Evolutionary conservation across 352 stramenopile genomes (phyloP), one percentile per base, ranked within the genome.

Genomic region (Globisporangium megalacanthum): DNA sequence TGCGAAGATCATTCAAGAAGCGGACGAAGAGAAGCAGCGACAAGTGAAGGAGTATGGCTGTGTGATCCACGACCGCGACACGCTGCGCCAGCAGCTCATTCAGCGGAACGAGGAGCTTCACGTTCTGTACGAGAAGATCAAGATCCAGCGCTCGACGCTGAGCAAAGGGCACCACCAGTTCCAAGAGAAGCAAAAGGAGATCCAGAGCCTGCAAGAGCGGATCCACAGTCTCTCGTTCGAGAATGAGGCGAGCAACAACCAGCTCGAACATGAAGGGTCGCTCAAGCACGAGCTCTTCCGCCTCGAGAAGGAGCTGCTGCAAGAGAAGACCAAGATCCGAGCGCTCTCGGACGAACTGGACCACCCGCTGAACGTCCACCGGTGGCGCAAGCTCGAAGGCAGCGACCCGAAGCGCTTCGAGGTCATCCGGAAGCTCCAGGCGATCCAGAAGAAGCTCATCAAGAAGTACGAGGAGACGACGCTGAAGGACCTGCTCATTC

Each of bases 361-460:
- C 67, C 98, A 98, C 64, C 96, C 95, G 19, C 96, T 99, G 78
- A 99, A 99, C 72, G 91, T 99, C n/a, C 95, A 99, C 74, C 85
- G 96, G 35, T 99, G 96, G 95, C 79, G 96, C 15, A 98, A 98
- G 67, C 79, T 99, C n/a, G 95, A 99, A 75, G 95, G 96, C 52
- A 97, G 79, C 61, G 95, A 99, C 65, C 96, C 96, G 11, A 88
- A 84, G 15, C 97, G 81, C n/a, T 98, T 97, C 67, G 94, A 98
- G 68, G 73, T 98, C 70, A 86, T 98, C 50, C 94, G 98, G 60
- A 98, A 98, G 70, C 97, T 98, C 53, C 91, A 98, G 56, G 98
- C 90, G 25, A 70, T 98, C 39, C 95, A 98, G 58, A 96, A 95
- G 60, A 82, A 87, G 5, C 68, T 98, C 11, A 98, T 99, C 60